phyloP scores from a whole-genome alignment of 345 rosid genomes.

The Linum tenue region DNA sequence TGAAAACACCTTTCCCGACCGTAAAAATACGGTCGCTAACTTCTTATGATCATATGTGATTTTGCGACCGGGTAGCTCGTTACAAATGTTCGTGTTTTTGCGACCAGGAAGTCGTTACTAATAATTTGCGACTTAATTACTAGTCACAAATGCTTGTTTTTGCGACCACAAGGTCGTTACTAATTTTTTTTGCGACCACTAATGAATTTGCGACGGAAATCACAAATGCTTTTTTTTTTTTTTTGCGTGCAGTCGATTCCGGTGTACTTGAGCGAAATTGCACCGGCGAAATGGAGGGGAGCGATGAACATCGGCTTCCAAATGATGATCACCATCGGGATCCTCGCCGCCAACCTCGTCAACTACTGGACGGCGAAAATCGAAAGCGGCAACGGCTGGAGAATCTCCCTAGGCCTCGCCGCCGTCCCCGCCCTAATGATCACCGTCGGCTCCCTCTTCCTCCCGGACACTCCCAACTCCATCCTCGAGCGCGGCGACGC shows the following conservation, averaged over 20 bases:
- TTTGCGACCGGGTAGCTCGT: too few relatives aligned
- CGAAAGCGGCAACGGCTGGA: constrained; percentile 2
- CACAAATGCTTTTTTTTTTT: not conserved
- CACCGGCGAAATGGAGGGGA: constrained; percentile 4
- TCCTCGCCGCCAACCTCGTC: constrained; percentile 3
- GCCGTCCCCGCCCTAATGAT: constrained; percentile 3
- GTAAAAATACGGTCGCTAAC: too few relatives aligned
- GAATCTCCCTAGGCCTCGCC: not conserved
- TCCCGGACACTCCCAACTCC: constrained; percentile 10
- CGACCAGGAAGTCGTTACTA: too few relatives aligned
- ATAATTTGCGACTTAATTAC: too few relatives aligned
- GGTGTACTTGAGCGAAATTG: constrained; percentile 5
- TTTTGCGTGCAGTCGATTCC: constrained; percentile 5
- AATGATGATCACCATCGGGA: not conserved
- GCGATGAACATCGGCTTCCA: constrained; percentile 11
- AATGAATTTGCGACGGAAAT: not conserved
- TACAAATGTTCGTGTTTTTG: too few relatives aligned
- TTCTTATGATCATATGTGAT: too few relatives aligned
- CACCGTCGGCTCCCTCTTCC: constrained; percentile 3
- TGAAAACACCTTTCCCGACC: too few relatives aligned
- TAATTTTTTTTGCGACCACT: too few relatives aligned
- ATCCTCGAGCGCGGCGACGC: constrained; percentile 1
- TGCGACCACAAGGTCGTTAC: too few relatives aligned
- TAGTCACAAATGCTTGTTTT: too few relatives aligned
- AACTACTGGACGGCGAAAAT: constrained; percentile 5